phyloP scores from a whole-genome alignment of 2,329 filamentous ascomycete species.

The Tolypocladium amazonense region DNA sequence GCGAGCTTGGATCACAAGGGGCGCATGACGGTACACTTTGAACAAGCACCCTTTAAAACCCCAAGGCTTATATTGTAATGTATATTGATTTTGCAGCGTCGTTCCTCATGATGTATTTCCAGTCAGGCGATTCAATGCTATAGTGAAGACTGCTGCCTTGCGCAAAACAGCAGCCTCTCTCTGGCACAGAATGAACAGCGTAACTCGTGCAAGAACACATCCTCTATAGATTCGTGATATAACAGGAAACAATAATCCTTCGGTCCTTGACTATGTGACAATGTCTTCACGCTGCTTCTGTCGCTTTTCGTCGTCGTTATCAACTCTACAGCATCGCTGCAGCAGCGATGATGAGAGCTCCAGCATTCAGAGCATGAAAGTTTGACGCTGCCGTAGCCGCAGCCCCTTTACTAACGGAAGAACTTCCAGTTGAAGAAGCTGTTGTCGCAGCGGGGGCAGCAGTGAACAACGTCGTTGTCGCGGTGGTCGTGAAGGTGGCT shows the following conservation, averaged over 20 bases:
- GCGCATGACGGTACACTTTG: constrained; percentile 22
- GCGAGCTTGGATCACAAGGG: constrained; percentile 22
- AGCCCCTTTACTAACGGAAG: background rate
- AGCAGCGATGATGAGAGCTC: background rate
- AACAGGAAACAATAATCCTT: too few relatives aligned
- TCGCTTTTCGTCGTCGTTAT: background rate
- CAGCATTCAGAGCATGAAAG: background rate
- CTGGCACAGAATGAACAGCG: background rate
- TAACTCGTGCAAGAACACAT: background rate
- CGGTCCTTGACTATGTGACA: too few relatives aligned
- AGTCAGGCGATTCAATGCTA: background rate
- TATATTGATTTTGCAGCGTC: background rate
- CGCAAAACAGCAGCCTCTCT: background rate
- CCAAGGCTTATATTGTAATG: constrained; percentile 14
- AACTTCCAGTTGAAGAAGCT: background rate
- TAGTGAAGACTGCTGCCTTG: background rate
- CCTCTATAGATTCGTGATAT: too few relatives aligned
- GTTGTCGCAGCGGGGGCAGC: background rate
- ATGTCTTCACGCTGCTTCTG: background rate
- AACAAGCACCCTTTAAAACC: constrained; percentile 25
- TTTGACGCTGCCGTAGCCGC: background rate
- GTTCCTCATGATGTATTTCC: background rate
- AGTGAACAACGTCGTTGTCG: background rate
- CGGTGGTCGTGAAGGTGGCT: background rate
- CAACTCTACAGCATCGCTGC: background rate